Evolutionary conservation across 345 rosid genomes (phyloP).

Genomic region (Salix suchowensis): DNA sequence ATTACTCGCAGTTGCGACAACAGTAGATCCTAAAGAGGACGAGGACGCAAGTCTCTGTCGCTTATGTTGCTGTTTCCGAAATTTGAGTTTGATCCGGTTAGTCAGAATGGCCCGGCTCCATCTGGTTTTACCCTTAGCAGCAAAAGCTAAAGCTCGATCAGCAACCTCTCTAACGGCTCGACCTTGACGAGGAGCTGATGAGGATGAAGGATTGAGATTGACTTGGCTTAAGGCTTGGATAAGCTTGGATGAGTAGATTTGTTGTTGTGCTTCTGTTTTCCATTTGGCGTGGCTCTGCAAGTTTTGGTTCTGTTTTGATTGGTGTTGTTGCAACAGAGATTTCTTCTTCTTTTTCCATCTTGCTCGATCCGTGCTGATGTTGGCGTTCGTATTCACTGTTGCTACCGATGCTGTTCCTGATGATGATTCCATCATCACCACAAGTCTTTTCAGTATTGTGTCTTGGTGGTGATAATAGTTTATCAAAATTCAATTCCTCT

Average conservation of each 20-base stretch:
- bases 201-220: constrained; percentile 22
- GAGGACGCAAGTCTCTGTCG: constrained; percentile 38
- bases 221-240: constrained; percentile 62
- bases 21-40: not conserved
- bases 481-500: not conserved
- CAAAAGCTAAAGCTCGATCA: constrained; percentile 66
- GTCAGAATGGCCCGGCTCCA: constrained; percentile 96
- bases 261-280: constrained; percentile 78
- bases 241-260: constrained; percentile 78
- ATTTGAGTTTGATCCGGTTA: constrained; percentile 66
- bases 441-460: not conserved
- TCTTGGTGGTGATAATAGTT: not conserved
- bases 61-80: constrained; percentile 53
- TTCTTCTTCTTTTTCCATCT: constrained; percentile 69
- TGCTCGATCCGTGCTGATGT: constrained; percentile 39
- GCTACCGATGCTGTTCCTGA: constrained; percentile 16
- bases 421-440: not conserved
- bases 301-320: constrained; percentile 21
- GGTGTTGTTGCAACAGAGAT: constrained; percentile 16
- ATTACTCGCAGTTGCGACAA: constrained; percentile 14
- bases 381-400: constrained; percentile 39
- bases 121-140: constrained; percentile 75
- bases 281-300: constrained; percentile 40
- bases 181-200: constrained; percentile 52
- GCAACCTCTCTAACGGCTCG: constrained; percentile 81